phyloP scores from a whole-genome alignment of 192 early-diverging fungal genomes.

The Coemansia sp. region DNA sequence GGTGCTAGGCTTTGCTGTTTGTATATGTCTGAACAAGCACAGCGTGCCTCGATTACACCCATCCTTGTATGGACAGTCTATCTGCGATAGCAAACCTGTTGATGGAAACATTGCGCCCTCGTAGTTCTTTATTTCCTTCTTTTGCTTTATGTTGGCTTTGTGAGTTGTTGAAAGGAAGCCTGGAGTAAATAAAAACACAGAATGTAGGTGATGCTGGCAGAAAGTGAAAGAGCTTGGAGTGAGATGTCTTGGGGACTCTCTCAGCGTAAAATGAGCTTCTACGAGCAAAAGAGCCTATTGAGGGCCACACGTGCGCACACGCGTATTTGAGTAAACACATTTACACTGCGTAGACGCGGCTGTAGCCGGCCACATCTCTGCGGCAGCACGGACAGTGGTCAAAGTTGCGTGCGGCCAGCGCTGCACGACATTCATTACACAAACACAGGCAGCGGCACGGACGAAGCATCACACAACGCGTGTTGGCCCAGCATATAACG shows the following conservation, averaged over 20 bases:
- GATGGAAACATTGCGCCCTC: constrained; percentile 43
- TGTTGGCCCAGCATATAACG: constrained; percentile 43
- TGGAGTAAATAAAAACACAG: constrained; percentile 4
- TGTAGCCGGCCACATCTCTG: constrained; percentile 38
- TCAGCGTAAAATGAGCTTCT: not conserved
- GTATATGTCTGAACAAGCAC: constrained; percentile 27
- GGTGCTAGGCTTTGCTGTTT: not conserved
- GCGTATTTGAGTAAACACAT: not conserved
- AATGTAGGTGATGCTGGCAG: not conserved
- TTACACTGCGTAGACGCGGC: constrained; percentile 50
- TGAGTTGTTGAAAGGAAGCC: too few relatives aligned
- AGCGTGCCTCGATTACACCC: constrained; percentile 29
- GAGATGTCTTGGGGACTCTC: not conserved
- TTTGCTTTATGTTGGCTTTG: not conserved
- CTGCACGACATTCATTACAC: constrained; percentile 49
- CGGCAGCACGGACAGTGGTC: constrained; percentile 55
- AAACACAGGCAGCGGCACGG: constrained; percentile 52
- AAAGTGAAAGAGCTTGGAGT: too few relatives aligned
- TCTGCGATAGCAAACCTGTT: constrained; percentile 23
- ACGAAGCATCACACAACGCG: constrained; percentile 49
- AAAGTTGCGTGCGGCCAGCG: constrained; percentile 44
- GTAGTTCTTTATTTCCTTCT: not conserved
- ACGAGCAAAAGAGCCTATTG: not conserved
- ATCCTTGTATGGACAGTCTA: constrained; percentile 34
- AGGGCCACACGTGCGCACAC: not conserved